Conservation (phyloP, 495 filamentous ascomycete species). For the Chaetomidium leptoderma region DNA sequence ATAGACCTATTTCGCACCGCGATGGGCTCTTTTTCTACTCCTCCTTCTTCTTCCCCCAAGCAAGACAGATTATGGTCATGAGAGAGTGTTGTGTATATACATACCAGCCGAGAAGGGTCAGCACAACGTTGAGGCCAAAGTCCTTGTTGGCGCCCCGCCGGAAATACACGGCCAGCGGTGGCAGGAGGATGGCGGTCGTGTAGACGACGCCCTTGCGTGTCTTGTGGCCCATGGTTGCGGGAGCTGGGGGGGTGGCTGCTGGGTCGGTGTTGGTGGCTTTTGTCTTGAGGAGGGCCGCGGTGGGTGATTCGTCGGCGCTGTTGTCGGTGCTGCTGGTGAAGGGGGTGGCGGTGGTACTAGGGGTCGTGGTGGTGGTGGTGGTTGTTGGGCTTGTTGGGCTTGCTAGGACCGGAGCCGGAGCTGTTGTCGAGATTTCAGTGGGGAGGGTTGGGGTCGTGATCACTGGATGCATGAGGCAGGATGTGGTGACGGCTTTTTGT, state of each 20-base stretch:
- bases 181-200: constrained; percentile 70
- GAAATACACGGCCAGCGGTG: constrained; percentile 87
- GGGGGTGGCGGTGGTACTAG: neutral
- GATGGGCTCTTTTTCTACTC: too few species aligned
- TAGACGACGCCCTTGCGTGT: constrained; percentile 12
- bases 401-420: neutral
- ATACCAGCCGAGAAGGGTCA: constrained; percentile 77
- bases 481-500: neutral
- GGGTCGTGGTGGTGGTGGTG: neutral
- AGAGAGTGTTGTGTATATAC: neutral
- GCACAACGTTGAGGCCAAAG: constrained; percentile 79
- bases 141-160: constrained; percentile 80
- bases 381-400: neutral
- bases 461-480: neutral
- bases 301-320: neutral
- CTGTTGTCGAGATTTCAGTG: neutral
- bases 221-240: constrained; percentile 1
- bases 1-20: too few species aligned
- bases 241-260: too few species aligned
- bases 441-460: neutral
- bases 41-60: neutral
- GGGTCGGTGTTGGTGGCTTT: neutral
- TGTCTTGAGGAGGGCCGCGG: too few species aligned
- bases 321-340: neutral
- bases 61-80: neutral